phyloP scores from a whole-genome alignment of 805 yeast species.

The Metschnikowia similis region DNA sequence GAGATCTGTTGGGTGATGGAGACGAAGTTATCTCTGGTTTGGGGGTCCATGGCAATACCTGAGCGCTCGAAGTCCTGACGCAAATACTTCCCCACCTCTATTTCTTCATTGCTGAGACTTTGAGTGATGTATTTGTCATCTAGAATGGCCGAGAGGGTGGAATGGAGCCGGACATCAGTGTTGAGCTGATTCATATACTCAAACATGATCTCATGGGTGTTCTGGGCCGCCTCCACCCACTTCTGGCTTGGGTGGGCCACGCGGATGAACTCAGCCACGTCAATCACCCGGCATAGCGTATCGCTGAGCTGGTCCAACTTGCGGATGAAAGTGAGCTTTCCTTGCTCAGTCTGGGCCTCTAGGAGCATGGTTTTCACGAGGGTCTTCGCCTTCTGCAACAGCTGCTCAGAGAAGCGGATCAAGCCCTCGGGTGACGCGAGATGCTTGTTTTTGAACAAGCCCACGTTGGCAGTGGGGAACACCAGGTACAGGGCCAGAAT shows the following conservation, averaged over 20 bases:
- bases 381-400: conserved; percentile 60
- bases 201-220: conserved; percentile 81
- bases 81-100: conserved; percentile 74
- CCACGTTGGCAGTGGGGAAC: conserved; percentile 13
- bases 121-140: conserved; percentile 14
- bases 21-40: conserved; percentile 66
- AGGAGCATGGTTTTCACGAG: conserved; percentile 54
- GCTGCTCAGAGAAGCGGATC: conserved; percentile 56
- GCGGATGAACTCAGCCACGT: conserved; percentile 86
- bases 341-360: conserved; percentile 40
- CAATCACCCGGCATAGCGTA: conserved; percentile 85
- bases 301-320: conserved; percentile 84
- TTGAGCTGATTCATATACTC: conserved; percentile 91
- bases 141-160: conserved; percentile 54
- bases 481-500: conserved; percentile 26
- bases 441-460: conserved; percentile 72
- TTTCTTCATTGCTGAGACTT: conserved; percentile 66
- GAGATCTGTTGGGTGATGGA: conserved; percentile 77
- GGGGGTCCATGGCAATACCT: conserved; percentile 75
- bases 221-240: conserved; percentile 78
- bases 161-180: conserved; percentile 71
- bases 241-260: conserved; percentile 75
- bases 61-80: conserved; percentile 84
- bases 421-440: conserved; percentile 70
- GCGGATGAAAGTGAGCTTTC: conserved; percentile 44